These are phyloP conservation scores for Fagus crenata DNA, from an alignment of 306 rosid species.

Conservation along the genomic window DNA sequence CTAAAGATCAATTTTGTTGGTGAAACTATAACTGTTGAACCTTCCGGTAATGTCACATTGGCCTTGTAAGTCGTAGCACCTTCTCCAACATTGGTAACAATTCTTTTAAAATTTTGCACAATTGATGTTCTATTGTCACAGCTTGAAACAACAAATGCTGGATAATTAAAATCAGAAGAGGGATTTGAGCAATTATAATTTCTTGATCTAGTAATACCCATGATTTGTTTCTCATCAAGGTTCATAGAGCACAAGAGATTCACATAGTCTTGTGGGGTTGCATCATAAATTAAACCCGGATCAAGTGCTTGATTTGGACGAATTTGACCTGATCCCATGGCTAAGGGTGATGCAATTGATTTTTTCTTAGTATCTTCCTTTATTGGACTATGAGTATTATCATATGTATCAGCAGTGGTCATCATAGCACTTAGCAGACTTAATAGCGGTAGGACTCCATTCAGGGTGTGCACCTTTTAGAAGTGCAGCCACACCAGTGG, in stretches of 20 bases:
- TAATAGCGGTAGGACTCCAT: constrained; percentile 25
- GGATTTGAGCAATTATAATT: constrained; percentile 40
- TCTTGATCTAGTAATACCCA: constrained; percentile 35
- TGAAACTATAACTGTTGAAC: constrained; percentile 34
- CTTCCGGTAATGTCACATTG: constrained; percentile 37
- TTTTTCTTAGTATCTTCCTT: constrained; percentile 28
- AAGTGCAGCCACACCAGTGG: constrained; percentile 13
- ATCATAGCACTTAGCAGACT: constrained; percentile 9
- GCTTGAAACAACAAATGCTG: constrained; percentile 42
- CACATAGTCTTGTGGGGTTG: constrained; percentile 51
- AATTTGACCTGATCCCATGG: constrained; percentile 51
- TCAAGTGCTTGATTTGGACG: constrained; percentile 54
- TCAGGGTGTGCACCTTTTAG: constrained; percentile 9
- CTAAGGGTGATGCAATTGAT: constrained; percentile 43
- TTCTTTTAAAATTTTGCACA: constrained; percentile 34
- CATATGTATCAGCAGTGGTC: not conserved
- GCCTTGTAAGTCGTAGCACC: constrained; percentile 41
- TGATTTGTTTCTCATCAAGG: constrained; percentile 35
- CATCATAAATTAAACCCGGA: constrained; percentile 55
- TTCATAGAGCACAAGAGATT: constrained; percentile 42
- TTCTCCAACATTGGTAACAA: constrained; percentile 50
- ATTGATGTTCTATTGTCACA: constrained; percentile 4
- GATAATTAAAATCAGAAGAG: constrained; percentile 48
- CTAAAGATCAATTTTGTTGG: constrained; percentile 38
- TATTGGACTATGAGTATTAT: constrained; percentile 27